Evolutionary conservation across 31 red algal species (phyloP), one percentile per base, ranked within the genome.

Genomic region (Endocladia muricata): DNA sequence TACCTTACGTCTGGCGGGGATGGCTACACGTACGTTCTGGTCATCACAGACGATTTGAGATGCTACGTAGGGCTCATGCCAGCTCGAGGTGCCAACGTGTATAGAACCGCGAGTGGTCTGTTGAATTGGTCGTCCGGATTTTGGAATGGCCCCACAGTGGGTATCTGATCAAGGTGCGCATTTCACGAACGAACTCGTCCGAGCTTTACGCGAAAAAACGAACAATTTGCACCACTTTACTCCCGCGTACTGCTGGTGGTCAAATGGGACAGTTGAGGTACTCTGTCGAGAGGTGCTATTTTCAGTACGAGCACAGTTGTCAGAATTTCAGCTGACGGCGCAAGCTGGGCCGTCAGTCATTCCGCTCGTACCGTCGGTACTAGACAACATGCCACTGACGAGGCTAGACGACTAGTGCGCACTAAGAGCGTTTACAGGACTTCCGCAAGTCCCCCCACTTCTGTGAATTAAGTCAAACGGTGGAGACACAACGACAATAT

Each of bases 181-280:
- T 6, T 73, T 73, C 40, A 47, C 29, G 26, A 73, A 73, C 23
- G 68, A 73, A n/a, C 4, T 73, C 3, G 44, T 51, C 38, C 25
- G 4, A 54, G 34, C 0, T 4, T 1, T 73, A n/a, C 28, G 0
- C 41, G 1, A 73, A 1, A 47, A 54, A 26, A 37, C 52, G 35
- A 54, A 0, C 26, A 7, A 19, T 25, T 21, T 22, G 0, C 68
- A 73, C 35, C 68, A 73, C 41, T 73, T 73, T 42, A 73, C 38
- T 22, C 68, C 23, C 0, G 0, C 68, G 21, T 73, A 62, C 26
- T 59, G 62, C 38, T 63, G 72, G 1, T 37, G 43, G 72, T 70
- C 48, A 0, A 86, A 86, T 54, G 72, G 52, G 19, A 77, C 82
- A 29, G 82, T 86, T 1, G 82, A 86, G 37, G 44, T 59, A 5